Conservation (phyloP, 2,329 filamentous ascomycete genomes). For the Ampelomyces quisqualis region DNA sequence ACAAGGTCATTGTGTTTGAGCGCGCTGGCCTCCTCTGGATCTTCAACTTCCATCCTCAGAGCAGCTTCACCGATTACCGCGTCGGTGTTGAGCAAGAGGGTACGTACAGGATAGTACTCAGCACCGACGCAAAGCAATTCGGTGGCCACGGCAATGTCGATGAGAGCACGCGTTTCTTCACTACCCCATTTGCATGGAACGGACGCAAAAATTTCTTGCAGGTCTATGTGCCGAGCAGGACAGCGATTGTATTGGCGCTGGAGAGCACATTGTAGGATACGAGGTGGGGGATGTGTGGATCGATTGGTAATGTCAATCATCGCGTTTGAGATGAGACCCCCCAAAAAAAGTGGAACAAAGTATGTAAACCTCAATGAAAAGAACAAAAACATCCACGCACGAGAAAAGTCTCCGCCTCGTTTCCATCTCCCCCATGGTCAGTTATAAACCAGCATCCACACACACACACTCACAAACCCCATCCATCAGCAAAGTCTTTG, state of each 20-base stretch:
- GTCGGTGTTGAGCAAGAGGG: slow-evolving; percentile 83
- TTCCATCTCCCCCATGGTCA: no score
- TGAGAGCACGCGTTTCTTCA: slow-evolving; percentile 84
- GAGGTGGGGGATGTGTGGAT: neutral
- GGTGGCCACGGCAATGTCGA: slow-evolving; percentile 80
- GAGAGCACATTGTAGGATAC: slow-evolving; percentile 28
- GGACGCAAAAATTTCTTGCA: slow-evolving; percentile 86
- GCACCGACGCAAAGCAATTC: slow-evolving; percentile 73
- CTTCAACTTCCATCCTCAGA: slow-evolving; percentile 89
- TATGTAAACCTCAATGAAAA: no score
- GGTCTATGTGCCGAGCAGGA: slow-evolving; percentile 82
- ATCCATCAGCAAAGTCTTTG: no score
- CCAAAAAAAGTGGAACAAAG: no score
- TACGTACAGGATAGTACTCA: slow-evolving; percentile 83
- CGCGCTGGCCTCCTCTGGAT: slow-evolving; percentile 85
- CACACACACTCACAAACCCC: no score
- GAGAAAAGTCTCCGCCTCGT: no score
- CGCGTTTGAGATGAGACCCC: no score
- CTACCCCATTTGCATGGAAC: slow-evolving; percentile 89
- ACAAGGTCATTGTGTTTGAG: slow-evolving; percentile 97
- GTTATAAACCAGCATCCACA: no score
- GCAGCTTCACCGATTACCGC: slow-evolving; percentile 88
- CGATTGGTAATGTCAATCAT: no score
- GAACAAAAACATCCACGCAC: no score
- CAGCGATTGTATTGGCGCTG: slow-evolving; percentile 65